A percentile compares a stretch with the other conserved stretches of the same genome.
phyloP scores from a whole-genome alignment of 257 asterid genomes.

The Thymus mandschuricus region DNA sequence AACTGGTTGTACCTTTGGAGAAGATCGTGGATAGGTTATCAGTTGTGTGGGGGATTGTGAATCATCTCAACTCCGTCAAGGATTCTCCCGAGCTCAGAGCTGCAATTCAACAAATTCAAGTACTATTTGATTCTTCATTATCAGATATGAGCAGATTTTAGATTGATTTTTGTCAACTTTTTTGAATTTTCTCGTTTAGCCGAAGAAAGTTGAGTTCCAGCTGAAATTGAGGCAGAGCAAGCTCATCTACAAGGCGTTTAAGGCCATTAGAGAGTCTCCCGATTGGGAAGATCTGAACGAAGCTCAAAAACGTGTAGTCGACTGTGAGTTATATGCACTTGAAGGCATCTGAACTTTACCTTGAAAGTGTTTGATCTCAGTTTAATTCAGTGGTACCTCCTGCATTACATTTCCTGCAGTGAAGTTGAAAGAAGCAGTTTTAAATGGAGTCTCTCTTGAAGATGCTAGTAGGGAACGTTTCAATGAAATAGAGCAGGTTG shows the following conservation, averaged over 20 bases:
- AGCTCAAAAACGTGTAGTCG: conserved; percentile 76
- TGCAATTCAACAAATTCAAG: conserved; percentile 76
- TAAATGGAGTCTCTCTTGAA: conserved; percentile 72
- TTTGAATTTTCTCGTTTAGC: conserved; percentile 44
- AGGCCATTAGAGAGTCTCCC: conserved; percentile 58
- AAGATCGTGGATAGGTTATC: conserved; percentile 62
- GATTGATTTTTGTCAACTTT: not conserved
- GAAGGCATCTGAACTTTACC: not conserved
- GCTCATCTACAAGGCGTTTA: conserved; percentile 67
- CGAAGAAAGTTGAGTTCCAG: conserved; percentile 66
- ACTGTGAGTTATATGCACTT: conserved; percentile 42
- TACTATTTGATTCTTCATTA: conserved; percentile 21
- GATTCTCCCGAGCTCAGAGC: conserved; percentile 72
- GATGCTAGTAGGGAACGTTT: conserved; percentile 60
- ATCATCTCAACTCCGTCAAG: conserved; percentile 72
- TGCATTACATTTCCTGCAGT: conserved; percentile 43
- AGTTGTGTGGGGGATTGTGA: conserved; percentile 78
- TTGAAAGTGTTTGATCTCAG: not conserved
- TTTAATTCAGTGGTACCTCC: not conserved
- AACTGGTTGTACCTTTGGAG: conserved; percentile 81
- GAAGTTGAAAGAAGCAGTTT: conserved; percentile 69
- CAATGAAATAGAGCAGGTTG: conserved; percentile 73
- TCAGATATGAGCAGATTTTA: not conserved
- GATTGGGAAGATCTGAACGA: conserved; percentile 62
- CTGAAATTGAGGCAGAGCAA: conserved; percentile 76